A percentile compares a stretch with the other conserved stretches of the same genome.
These are phyloP conservation scores for Teratosphaeria zuluensis DNA, from an alignment of 2,329 filamentous ascomycete genomes.

Conservation along the genomic window DNA sequence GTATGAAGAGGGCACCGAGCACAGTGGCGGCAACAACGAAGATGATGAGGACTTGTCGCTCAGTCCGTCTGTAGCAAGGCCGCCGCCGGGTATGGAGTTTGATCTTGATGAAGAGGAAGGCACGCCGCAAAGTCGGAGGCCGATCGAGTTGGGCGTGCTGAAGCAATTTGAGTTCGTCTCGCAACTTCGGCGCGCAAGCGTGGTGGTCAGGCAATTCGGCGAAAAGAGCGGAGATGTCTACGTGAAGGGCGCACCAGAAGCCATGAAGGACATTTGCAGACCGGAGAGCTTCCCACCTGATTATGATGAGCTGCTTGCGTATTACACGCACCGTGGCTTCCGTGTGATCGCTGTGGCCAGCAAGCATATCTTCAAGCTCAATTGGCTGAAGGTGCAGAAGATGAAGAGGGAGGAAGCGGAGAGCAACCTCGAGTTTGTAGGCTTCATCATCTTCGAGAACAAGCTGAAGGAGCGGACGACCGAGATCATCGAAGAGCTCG, in stretches of 20 bases:
- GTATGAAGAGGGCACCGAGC: constrained; percentile 78
- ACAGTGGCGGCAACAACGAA: constrained; percentile 50
- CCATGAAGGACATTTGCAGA: constrained; percentile 86
- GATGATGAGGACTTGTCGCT: constrained; percentile 62
- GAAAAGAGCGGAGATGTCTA: constrained; percentile 77
- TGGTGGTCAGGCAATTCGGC: constrained; percentile 81
- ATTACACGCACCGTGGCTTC: constrained; percentile 93
- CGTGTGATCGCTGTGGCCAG: constrained; percentile 93
- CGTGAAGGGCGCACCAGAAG: constrained; percentile 93
- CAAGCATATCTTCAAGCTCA: constrained; percentile 76
- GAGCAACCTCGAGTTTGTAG: constrained; percentile 72
- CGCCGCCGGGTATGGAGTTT: constrained; percentile 55
- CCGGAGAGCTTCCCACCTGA: constrained; percentile 75
- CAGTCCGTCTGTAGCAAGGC: constrained; percentile 79
- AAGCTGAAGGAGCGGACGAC: constrained; percentile 87
- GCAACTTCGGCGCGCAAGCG: constrained; percentile 81
- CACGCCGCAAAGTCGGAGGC: constrained; percentile 35
- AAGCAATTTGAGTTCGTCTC: constrained; percentile 93
- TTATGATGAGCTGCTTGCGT: constrained; percentile 78
- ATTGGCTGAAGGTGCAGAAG: constrained; percentile 90
- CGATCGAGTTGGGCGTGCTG: constrained; percentile 79
- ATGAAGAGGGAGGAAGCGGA: constrained; percentile 83
- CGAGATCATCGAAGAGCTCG: constrained; percentile 70
- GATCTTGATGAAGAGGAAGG: constrained; percentile 43
- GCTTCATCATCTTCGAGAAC: constrained; percentile 98